Percentiles rank a stretch among this genome's conserved stretches.
Conservation (phyloP, 495 filamentous ascomycete species). For the Daldinia decipiens region DNA sequence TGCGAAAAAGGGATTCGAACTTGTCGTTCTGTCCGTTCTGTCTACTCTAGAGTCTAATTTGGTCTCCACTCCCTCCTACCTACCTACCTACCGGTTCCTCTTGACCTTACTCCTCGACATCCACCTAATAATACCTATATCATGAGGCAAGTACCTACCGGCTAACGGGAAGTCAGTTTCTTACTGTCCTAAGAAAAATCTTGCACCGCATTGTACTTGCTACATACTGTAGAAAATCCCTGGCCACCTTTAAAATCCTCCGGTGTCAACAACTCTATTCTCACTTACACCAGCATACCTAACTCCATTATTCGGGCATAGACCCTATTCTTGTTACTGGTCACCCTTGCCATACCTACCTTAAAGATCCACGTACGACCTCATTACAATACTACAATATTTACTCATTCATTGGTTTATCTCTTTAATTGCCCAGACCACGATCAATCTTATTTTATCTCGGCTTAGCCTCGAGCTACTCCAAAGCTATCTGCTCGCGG, state of each 20-base stretch:
- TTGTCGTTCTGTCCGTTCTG: conserved; percentile 35
- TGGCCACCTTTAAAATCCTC: conserved; percentile 43
- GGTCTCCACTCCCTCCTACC: conserved; percentile 45
- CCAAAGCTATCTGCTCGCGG: conserved; percentile 9
- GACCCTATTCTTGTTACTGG: conserved; percentile 11
- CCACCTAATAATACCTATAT: conserved; percentile 46
- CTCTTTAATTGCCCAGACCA: conserved; percentile 16
- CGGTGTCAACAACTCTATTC: conserved; percentile 46
- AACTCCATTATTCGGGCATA: conserved; percentile 33
- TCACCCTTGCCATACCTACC: conserved; percentile 2
- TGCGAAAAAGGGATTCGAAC: conserved; percentile 37
- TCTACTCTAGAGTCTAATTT: conserved; percentile 44
- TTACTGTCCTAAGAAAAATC: conserved; percentile 14
- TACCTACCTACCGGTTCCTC: conserved; percentile 10
- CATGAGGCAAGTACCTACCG: conserved; percentile 41
- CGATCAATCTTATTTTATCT: conserved; percentile 1
- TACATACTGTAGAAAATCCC: conserved; percentile 8
- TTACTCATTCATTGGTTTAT: conserved; percentile 7
- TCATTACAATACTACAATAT: not conserved
- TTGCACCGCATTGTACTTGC: not conserved
- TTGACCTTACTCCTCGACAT: conserved; percentile 37
- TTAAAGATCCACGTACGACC: conserved; percentile 12
- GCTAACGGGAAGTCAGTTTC: conserved; percentile 10
- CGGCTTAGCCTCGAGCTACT: conserved; percentile 5
- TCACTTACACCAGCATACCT: conserved; percentile 34